Evolutionary conservation across 1,139 yeast species (phyloP), one percentile per base, ranked within the genome.

Genomic region (Sugiyamaella xylanicola): DNA sequence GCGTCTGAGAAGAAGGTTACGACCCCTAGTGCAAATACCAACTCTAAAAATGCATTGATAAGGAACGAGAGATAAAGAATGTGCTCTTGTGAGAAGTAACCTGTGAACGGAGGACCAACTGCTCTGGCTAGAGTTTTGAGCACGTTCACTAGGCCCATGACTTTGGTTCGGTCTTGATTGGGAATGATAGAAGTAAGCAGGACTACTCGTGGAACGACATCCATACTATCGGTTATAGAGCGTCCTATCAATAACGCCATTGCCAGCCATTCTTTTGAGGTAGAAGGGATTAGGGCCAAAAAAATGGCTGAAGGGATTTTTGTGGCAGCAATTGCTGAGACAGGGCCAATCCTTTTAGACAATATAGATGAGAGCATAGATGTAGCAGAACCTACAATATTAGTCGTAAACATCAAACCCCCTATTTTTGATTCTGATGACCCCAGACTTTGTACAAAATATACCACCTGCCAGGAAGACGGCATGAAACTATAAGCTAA

Each of bases 401-500:
- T 85, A 4, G 90, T 80, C 45, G 77, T 65, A 65, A 89, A 88
- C 69, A 89, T 75, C 19, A 90, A 60, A 68, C 76, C 47, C 8
- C 84, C 84, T 32, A 81, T 65, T 0, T 72, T 40, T 11, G 68
- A 64, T 36, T 67, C 68, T 2, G 71, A 54, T 16, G 68, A 59
- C 27, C 60, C 59, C 58, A 73, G 73, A 19, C 66, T 62, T 27
- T 68, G 66, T 15, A 67, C 59, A 72, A 89, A 84, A 71, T 88
- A 91, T 67, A 85, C 90, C 32, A 90, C 89, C 51, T 87, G 79
- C 97, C 97, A 91, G 0, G 96, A 87, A 49, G 85, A 77, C 1
- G 96, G 85, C 89, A 89, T 86, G 69, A 90, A 86, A 0, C 97
- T 96, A 59, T 85, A 84, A 0, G 96, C 97, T 54, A 91, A 77